Conservation (phyloP, 2,329 filamentous ascomycete species). For the Pseudopyricularia cyperi region DNA sequence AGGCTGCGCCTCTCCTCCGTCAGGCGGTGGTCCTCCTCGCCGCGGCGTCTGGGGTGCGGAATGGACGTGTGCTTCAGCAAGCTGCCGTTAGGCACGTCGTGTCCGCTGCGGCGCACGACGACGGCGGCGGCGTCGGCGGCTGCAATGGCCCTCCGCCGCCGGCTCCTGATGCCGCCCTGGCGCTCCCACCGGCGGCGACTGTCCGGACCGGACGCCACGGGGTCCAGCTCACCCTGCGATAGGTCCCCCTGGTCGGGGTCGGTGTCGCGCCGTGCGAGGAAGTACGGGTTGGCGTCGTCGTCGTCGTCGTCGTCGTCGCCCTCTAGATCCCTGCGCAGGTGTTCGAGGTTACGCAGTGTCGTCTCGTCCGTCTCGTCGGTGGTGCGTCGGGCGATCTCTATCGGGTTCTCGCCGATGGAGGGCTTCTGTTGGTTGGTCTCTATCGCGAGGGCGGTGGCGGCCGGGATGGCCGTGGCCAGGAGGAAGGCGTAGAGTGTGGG, state of each 20-base stretch:
- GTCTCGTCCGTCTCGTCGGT: background rate
- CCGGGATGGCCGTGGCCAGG: constrained; percentile 1
- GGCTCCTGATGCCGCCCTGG: background rate
- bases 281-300: constrained; percentile 3
- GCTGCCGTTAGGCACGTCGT: background rate
- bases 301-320: constrained; percentile 14
- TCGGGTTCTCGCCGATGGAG: background rate
- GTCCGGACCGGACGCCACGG: background rate
- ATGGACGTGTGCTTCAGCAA: background rate
- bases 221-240: background rate
- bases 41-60: too few species aligned
- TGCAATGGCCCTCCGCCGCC: background rate
- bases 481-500: constrained; percentile 2
- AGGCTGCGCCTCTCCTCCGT: background rate
- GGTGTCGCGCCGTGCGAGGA: background rate
- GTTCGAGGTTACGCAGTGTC: background rate
- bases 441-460: background rate
- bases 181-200: too few species aligned
- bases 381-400: background rate
- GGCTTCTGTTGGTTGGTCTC: background rate
- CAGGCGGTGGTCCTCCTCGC: too few species aligned
- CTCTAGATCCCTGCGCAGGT: constrained; percentile 10
- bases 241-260: background rate
- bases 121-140: too few species aligned
- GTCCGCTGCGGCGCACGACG: background rate